Percentiles rank a stretch among this genome's conserved stretches.
These are phyloP conservation scores for Picea mariana DNA, from an alignment of 83 land plant species.

Conservation along the genomic window DNA sequence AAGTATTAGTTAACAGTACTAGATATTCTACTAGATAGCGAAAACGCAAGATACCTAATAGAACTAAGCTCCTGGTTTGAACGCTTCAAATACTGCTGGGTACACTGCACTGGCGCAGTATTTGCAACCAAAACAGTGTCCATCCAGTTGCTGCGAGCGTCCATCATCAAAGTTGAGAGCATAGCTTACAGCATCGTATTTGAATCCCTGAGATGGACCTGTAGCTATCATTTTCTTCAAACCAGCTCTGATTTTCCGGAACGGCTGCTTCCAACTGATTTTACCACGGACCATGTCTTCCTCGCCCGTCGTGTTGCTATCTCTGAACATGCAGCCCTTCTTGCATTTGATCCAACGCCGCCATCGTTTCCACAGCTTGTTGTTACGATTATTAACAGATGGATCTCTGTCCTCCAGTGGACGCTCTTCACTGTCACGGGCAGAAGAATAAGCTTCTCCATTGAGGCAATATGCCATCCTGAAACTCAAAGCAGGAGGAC, in stretches of 20 bases:
- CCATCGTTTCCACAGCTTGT: background rate
- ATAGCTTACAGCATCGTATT: constrained; percentile 17
- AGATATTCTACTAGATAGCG: too few species aligned
- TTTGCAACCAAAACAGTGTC: too few species aligned
- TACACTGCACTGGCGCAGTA: too few species aligned
- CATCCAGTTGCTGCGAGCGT: background rate
- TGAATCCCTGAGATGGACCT: background rate
- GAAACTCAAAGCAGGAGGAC: too few species aligned
- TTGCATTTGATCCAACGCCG: background rate
- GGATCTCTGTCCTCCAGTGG: background rate
- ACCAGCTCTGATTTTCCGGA: constrained; percentile 10
- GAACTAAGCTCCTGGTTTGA: too few species aligned
- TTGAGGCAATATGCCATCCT: background rate
- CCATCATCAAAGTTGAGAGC: constrained; percentile 22
- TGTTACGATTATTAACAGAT: background rate
- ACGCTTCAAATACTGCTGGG: too few species aligned
- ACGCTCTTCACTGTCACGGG: background rate
- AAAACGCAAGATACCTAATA: too few species aligned
- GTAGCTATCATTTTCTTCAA: background rate
- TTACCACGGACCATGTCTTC: background rate
- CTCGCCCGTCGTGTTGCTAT: background rate
- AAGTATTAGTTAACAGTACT: too few species aligned
- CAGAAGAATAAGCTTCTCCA: background rate
- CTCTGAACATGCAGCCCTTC: background rate
- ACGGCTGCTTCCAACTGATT: background rate